phyloP scores from a whole-genome alignment of 371 early-diverging fungal genomes.

The Thermomucor indicae-seudaticae region DNA sequence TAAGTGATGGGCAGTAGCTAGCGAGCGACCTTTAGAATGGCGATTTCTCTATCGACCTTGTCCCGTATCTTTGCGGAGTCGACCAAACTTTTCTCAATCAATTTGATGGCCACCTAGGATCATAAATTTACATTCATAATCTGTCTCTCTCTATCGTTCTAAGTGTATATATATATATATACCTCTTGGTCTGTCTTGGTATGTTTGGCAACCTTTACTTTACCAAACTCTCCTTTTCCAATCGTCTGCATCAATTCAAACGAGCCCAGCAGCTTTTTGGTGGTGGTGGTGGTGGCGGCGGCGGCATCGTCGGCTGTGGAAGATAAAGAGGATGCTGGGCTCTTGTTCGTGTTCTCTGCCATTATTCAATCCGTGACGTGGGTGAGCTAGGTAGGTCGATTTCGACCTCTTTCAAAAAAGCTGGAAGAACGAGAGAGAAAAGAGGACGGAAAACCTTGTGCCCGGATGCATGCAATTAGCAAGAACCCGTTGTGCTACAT shows the following conservation, averaged over 20 bases:
- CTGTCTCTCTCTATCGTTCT: background rate
- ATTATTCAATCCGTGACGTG: too few species aligned
- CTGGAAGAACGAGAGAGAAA: too few species aligned
- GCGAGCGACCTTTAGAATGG: slow-evolving; percentile 68
- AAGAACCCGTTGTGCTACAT: too few species aligned
- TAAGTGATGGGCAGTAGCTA: too few species aligned
- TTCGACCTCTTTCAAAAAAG: too few species aligned
- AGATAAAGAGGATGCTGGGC: too few species aligned
- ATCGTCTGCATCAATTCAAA: slow-evolving; percentile 88
- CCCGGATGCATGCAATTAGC: too few species aligned
- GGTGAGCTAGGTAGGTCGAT: too few species aligned
- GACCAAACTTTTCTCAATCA: slow-evolving; percentile 63
- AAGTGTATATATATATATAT: slow-evolving; percentile 8
- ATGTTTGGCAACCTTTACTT: slow-evolving; percentile 92
- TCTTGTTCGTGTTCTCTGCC: too few species aligned
- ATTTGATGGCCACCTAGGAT: slow-evolving; percentile 64
- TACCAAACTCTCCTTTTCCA: slow-evolving; percentile 96
- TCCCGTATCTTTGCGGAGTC: slow-evolving; percentile 58
- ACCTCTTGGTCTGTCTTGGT: slow-evolving; percentile 85
- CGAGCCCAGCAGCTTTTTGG: slow-evolving; percentile 65
- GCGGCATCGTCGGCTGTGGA: too few species aligned
- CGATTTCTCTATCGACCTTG: slow-evolving; percentile 70
- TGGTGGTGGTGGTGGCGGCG: background rate
- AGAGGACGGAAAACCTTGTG: too few species aligned
- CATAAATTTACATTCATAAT: slow-evolving; percentile 1